Evolutionary conservation across 78 protist species (phyloP), one percentile per base, ranked within the genome.

Genomic region (Dictyostelium citrinum): DNA sequence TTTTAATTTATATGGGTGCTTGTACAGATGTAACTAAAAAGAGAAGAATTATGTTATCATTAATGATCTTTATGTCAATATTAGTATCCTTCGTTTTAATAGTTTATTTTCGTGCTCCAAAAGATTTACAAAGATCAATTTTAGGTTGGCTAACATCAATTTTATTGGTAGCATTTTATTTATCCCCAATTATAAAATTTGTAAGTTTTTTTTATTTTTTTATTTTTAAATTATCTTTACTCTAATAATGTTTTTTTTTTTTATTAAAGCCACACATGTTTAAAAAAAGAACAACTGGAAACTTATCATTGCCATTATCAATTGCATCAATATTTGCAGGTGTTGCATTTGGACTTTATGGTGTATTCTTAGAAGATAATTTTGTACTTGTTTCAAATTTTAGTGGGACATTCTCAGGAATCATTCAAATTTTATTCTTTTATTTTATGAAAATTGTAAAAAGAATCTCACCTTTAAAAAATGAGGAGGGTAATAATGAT

Each of bases 121-220:
- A 39, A 39, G 81, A 75, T n/a, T 39, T 31, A n/a, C 29, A 31
- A 20, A 20, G 45, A 41, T 41, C 81, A 39, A 75, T 75, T 39
- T 41, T 39, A 39, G 81, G 81, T 75, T 75, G 81, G 81, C 24
- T 75, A 41, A 41, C 61, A n/a, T 75, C 58, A 41, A 75, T 75
- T 75, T 75, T 75, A 41, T 75, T 75, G 24, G 60, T 75, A 2
- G 60, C 58, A n/a, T 75, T 75, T 43, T 75, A 41, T 75, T 41
- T 35, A 7, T 75, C 81, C 2, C 81, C 81, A 8, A n/a, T 35
- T 43, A 41, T 41, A 11, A 41, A 41, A 16, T 75, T 75, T 75
- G 72, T 64, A 64, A 64, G 35, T 64, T 11, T 3, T 29, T 24
- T n/a, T 17, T 27, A 24, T 61, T 14, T 49, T 49, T 49, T 49